Evolutionary conservation across 495 filamentous ascomycete genomes (phyloP).

Genomic region (Xylaria bambusicola): DNA sequence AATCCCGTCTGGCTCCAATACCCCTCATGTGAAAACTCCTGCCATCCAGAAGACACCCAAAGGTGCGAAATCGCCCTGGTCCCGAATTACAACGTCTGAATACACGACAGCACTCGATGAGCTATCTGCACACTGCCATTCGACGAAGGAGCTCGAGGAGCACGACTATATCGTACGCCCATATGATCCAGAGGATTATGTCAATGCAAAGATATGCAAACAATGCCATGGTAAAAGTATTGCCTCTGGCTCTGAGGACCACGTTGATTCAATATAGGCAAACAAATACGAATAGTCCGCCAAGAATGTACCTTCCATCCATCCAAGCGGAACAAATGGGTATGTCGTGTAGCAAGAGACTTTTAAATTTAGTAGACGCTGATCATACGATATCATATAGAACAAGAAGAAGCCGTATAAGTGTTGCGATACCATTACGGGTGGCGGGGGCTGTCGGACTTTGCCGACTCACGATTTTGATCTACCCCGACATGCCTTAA

Average conservation of each 20-base stretch:
- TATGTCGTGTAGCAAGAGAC: constrained; percentile 5
- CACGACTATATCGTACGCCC: constrained; percentile 17
- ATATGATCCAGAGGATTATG: constrained; percentile 15
- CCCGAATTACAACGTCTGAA: background rate
- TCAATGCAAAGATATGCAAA: constrained; percentile 16
- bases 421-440: constrained; percentile 16
- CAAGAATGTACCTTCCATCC: constrained; percentile 22
- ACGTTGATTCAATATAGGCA: constrained; percentile 5
- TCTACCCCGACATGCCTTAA: constrained; percentile 14
- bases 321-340: constrained; percentile 22
- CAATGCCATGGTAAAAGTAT: constrained; percentile 18
- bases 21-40: background rate
- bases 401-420: constrained; percentile 22
- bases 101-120: constrained; percentile 2
- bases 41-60: background rate
- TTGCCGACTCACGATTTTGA: constrained; percentile 23
- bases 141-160: constrained; percentile 13
- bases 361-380: constrained; percentile 3
- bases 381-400: constrained; percentile 13
- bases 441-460: constrained; percentile 15
- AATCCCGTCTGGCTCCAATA: background rate
- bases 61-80: constrained; percentile 6
- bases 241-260: background rate
- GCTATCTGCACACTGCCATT: constrained; percentile 18
- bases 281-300: constrained; percentile 9